Conservation (phyloP, 306 rosid species). For the Quercus glauca region DNA sequence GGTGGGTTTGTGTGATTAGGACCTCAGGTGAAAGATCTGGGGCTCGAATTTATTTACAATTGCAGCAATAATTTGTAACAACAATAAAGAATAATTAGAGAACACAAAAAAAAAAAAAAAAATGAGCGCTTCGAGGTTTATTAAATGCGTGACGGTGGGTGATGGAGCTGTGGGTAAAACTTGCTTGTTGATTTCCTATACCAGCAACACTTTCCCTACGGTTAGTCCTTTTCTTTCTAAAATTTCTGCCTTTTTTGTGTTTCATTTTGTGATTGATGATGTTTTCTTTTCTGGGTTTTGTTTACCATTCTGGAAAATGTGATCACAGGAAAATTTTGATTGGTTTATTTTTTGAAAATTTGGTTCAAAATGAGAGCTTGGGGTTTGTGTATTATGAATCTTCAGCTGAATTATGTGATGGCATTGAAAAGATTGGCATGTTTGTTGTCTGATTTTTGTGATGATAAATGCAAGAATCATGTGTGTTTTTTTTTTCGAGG, state of each 20-base stretch:
- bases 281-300: background rate
- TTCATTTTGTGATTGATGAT: background rate
- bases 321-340: background rate
- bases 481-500: background rate
- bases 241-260: background rate
- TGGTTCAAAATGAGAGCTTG: background rate
- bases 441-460: background rate
- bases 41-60: constrained; percentile 31
- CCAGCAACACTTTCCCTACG: constrained; percentile 99
- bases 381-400: background rate
- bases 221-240: constrained; percentile 34
- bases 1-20: constrained; percentile 28
- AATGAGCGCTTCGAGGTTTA: constrained; percentile 99
- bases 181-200: constrained; percentile 92
- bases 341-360: background rate
- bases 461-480: background rate
- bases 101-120: constrained; percentile 20
- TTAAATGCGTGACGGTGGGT: constrained; percentile 96
- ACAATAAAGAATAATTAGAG: constrained; percentile 11
- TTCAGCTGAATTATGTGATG: background rate
- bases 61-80: no score
- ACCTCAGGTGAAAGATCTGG: constrained; percentile 89
- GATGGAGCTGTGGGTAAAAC: constrained; percentile 99
- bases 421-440: constrained; percentile 2
- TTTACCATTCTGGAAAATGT: background rate